Percentiles rank a stretch among this genome's conserved stretches.
These are phyloP conservation scores for Cercospora brassicicola DNA, from an alignment of 2,329 filamentous ascomycete species.

Conservation along the genomic window DNA sequence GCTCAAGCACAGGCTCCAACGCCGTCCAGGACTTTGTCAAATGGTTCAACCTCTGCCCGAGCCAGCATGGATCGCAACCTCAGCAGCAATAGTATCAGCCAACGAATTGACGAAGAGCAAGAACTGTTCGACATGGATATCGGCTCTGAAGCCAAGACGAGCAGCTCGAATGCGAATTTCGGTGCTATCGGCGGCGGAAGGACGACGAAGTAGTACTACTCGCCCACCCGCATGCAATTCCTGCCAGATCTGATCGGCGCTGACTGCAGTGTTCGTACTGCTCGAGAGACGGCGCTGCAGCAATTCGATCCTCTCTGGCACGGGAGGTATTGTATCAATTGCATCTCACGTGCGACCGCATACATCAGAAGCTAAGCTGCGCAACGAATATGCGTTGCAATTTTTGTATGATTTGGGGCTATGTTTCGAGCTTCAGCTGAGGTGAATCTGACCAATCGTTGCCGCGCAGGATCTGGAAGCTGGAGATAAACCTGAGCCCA, in stretches of 20 bases:
- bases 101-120: constrained; percentile 30
- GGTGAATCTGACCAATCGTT: neutral
- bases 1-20: constrained; percentile 5
- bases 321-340: neutral
- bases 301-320: constrained; percentile 1
- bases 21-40: constrained; percentile 25
- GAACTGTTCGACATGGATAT: constrained; percentile 31
- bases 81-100: constrained; percentile 28
- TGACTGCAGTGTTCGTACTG: constrained; percentile 1
- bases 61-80: constrained; percentile 27
- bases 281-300: neutral
- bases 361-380: neutral
- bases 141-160: constrained; percentile 18
- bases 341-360: neutral
- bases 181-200: constrained; percentile 27
- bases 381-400: neutral
- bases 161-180: constrained; percentile 15
- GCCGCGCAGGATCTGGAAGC: neutral
- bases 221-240: neutral
- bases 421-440: neutral
- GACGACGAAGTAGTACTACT: constrained; percentile 19
- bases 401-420: neutral
- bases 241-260: neutral
- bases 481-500: neutral
- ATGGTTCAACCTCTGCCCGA: constrained; percentile 21